phyloP scores from a whole-genome alignment of 2,329 filamentous ascomycete species.

The Aspergillus sp. region DNA sequence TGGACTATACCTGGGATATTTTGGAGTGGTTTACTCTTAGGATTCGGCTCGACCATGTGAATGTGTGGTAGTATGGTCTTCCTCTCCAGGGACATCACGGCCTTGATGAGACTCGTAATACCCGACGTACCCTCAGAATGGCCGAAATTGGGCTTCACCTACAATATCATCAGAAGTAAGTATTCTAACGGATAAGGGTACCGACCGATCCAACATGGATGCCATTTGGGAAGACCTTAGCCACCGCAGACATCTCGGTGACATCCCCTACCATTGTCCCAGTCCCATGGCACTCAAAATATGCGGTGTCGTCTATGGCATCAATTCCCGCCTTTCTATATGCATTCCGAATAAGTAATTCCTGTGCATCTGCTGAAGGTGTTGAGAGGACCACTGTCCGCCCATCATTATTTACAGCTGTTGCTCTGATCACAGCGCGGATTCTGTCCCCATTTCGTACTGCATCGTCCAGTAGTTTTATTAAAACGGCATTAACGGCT shows the following conservation, averaged over 20 bases:
- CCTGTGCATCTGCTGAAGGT: conserved; percentile 16
- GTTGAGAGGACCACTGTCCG: conserved; percentile 13
- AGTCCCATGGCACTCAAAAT: conserved; percentile 18
- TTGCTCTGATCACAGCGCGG: conserved; percentile 11
- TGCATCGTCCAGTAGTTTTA: conserved; percentile 50
- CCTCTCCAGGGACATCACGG: conserved; percentile 20
- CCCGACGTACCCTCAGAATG: conserved; percentile 23
- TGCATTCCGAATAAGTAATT: conserved; percentile 14
- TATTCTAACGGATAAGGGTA: background rate
- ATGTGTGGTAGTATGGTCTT: conserved; percentile 18
- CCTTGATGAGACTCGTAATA: conserved; percentile 20
- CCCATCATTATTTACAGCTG: conserved; percentile 15
- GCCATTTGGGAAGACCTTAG: conserved; percentile 1
- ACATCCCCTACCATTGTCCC: conserved; percentile 15
- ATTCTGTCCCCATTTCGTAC: conserved; percentile 39
- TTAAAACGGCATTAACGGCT: conserved; percentile 45
- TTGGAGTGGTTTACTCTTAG: conserved; percentile 2
- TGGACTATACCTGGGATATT: background rate
- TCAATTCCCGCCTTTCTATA: conserved; percentile 10
- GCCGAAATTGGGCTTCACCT: conserved; percentile 25
- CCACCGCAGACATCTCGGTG: conserved; percentile 6
- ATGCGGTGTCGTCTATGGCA: conserved; percentile 7
- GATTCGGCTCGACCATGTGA: conserved; percentile 24
- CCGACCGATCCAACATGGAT: conserved; percentile 11
- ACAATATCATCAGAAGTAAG: too few species aligned